These are phyloP conservation scores for Scutellaria galericulata DNA, from an alignment of 257 asterid species.

Conservation along the genomic window DNA sequence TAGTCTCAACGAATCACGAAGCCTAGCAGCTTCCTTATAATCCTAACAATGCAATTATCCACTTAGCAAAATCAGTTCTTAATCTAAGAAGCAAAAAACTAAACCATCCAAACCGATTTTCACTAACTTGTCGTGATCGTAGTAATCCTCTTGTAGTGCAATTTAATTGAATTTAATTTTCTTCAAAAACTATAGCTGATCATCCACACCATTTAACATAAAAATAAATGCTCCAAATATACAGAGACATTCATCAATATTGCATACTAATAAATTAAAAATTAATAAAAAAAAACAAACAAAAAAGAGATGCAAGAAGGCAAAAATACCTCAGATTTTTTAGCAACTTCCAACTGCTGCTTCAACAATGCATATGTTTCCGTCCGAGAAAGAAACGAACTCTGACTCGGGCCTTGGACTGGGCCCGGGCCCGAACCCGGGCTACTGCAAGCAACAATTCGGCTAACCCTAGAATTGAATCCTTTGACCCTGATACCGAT, in stretches of 20 bases:
- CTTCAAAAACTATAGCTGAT: neutral
- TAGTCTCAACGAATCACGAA: conserved; percentile 73
- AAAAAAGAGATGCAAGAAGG: neutral
- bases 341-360: conserved; percentile 84
- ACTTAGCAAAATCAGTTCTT: neutral
- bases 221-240: neutral
- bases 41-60: conserved; percentile 43
- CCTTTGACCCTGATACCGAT: conserved; percentile 30
- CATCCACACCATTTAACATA: neutral
- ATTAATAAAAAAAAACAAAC: neutral
- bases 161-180: no score
- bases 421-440: conserved; percentile 48
- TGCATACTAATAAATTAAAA: neutral
- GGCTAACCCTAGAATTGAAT: conserved; percentile 32
- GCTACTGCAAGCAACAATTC: conserved; percentile 55
- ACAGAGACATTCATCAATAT: neutral
- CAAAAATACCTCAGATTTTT: conserved; percentile 72
- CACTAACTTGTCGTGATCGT: neutral
- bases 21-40: conserved; percentile 82
- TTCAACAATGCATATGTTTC: conserved; percentile 77
- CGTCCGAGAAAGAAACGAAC: conserved; percentile 56
- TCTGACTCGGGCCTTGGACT: conserved; percentile 41
- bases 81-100: neutral
- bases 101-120: neutral
- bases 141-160: no score